Conservation (phyloP, 1,284 basidiomycete genomes). For the Sanghuangporus sanghuang region DNA sequence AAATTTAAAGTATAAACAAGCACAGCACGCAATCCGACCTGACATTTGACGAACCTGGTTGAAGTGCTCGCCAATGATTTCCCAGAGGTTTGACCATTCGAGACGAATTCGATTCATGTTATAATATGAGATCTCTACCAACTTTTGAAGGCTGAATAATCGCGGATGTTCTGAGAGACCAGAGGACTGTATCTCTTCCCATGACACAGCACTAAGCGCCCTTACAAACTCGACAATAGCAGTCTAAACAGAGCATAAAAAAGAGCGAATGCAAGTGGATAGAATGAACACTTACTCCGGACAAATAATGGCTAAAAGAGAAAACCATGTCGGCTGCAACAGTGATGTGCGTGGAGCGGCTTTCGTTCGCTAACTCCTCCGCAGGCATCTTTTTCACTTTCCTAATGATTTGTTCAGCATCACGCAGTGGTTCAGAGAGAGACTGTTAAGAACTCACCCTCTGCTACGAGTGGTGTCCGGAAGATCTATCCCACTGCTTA, state of each 20-base stretch:
- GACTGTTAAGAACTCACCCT: slow-evolving; percentile 46
- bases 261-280: not conserved
- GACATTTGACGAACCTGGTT: slow-evolving; percentile 71
- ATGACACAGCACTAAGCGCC: slow-evolving; percentile 94
- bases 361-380: slow-evolving; percentile 95
- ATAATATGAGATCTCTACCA: slow-evolving; percentile 99
- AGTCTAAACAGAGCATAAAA: slow-evolving; percentile 46
- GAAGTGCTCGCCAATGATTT: slow-evolving; percentile 97
- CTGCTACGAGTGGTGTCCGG: slow-evolving; percentile 70
- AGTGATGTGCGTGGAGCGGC: slow-evolving; percentile 95
- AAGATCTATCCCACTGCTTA: slow-evolving; percentile 81
- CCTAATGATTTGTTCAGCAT: slow-evolving; percentile 15
- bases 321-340: slow-evolving; percentile 99
- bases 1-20: slow-evolving; percentile 9
- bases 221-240: slow-evolving; percentile 98
- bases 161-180: slow-evolving; percentile 91
- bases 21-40: not conserved
- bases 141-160: slow-evolving; percentile 95
- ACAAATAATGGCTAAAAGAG: slow-evolving; percentile 89
- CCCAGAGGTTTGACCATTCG: slow-evolving; percentile 99
- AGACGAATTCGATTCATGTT: slow-evolving; percentile 99
- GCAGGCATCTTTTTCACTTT: slow-evolving; percentile 67
- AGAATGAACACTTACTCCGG: slow-evolving; percentile 65
- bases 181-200: slow-evolving; percentile 99
- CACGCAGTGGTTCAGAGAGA: slow-evolving; percentile 15